Evolutionary conservation across 768 basidiomycete genomes (phyloP), one percentile per base, ranked within the genome.

Genomic region (Ramaria sp.): DNA sequence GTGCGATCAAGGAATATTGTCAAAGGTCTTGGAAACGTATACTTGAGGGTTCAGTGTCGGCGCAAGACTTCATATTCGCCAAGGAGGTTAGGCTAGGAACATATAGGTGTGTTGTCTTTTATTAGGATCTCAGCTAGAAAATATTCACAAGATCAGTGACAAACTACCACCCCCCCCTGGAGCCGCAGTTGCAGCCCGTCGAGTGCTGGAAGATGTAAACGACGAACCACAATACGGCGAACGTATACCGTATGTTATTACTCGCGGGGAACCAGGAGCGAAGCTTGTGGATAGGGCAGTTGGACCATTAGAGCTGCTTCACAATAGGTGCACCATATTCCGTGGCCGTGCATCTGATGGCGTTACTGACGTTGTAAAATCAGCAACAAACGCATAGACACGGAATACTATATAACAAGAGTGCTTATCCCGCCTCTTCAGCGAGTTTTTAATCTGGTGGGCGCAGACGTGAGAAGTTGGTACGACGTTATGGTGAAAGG

Each of bases 1-100:
- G 88, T 57, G 70, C 82, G 60, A 82, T 97, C 62, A 98, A 97
- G 66, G 78, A 81, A 5, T 96, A 93, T 61, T 94, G 92, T 61
- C 82, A 77, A 59, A 71, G 73, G 20, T 85, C 88, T 9, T 98
- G 92, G 92, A 74, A 78, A 9, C 88, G 86, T 64, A 75, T 99
- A 39, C 66, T 93, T 43, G 83, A 89, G 55, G 83, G 88, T 56
- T 82, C 78, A 59, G 83, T 79, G 1, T 85, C 89, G 2, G 69
- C 89, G n/a, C 87, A 94, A 60, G 94, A 98, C 65, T 96, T 96
- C 62, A 85, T 92, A 34, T 92, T 97, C 60, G 83, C 95, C 0
- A 95, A 95, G 64, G 90, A 94, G 67, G 93, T 98, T 27, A 83
- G 72, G 61, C 76, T 98, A 75, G 96, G 96, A 12, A 88, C 86